Conservation (phyloP, 2,329 filamentous ascomycete genomes). For the Diaporthe helianthi region DNA sequence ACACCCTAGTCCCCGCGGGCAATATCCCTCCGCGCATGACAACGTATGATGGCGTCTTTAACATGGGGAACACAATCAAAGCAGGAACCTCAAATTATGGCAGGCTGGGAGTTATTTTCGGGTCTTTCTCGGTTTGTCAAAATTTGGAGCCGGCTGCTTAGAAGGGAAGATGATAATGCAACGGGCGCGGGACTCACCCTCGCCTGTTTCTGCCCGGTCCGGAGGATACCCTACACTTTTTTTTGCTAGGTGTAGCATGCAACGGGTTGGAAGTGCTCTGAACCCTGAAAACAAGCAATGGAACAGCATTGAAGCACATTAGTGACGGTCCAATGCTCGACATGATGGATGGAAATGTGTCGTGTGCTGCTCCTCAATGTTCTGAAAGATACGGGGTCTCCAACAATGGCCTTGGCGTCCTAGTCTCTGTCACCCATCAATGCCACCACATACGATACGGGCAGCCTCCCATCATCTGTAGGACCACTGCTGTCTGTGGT, state of each 20-base stretch:
- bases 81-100: constrained; percentile 28
- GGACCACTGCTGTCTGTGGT: background rate
- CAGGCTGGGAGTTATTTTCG: constrained; percentile 39
- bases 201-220: constrained; percentile 21
- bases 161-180: constrained; percentile 39
- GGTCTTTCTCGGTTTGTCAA: constrained; percentile 40
- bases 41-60: constrained; percentile 29
- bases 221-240: constrained; percentile 32
- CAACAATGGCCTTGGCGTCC: too few species aligned
- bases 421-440: background rate
- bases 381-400: too few species aligned
- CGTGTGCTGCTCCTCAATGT: too few species aligned
- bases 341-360: background rate
- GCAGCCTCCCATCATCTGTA: background rate
- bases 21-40: constrained; percentile 30
- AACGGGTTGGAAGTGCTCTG: constrained; percentile 47
- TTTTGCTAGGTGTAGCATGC: constrained; percentile 43
- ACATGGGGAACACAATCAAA: constrained; percentile 30
- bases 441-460: too few species aligned
- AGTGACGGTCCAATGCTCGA: background rate
- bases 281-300: constrained; percentile 41
- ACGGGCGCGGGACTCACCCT: background rate
- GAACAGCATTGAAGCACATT: constrained; percentile 40
- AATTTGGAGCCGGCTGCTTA: constrained; percentile 35
- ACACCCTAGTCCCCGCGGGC: background rate